Evolutionary conservation across 2,329 filamentous ascomycete species (phyloP).

Genomic region (Cladophialophora bantiana): DNA sequence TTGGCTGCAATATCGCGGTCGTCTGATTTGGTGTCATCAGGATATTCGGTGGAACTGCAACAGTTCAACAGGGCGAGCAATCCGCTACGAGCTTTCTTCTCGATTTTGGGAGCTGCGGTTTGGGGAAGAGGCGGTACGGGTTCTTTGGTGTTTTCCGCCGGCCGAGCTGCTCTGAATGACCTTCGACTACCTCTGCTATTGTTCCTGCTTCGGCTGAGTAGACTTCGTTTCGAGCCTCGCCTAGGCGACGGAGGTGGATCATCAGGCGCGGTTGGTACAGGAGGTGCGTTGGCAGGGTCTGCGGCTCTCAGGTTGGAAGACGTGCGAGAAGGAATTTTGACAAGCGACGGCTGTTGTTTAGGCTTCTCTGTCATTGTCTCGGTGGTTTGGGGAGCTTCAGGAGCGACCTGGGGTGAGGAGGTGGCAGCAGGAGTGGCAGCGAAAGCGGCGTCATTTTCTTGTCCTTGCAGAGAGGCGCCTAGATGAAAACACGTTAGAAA

Average conservation of each 20-base stretch:
- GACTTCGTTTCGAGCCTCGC: constrained; percentile 41
- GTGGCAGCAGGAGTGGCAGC: constrained; percentile 14
- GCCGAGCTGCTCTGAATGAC: constrained; percentile 36
- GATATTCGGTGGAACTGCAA: constrained; percentile 35
- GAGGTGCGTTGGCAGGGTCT: constrained; percentile 19
- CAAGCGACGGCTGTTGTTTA: constrained; percentile 30
- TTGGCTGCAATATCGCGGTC: constrained; percentile 40
- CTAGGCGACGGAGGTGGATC: constrained; percentile 36
- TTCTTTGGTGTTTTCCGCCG: constrained; percentile 33
- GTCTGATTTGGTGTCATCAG: constrained; percentile 36
- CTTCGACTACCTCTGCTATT: constrained; percentile 40
- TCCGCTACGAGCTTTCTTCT: constrained; percentile 37
- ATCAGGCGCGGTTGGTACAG: constrained; percentile 24
- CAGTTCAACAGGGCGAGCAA: constrained; percentile 41
- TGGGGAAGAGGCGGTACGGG: constrained; percentile 35
- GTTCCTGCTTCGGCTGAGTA: constrained; percentile 39
- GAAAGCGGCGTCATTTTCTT: constrained; percentile 29
- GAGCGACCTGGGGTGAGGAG: constrained; percentile 20
- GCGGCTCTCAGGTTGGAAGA: constrained; percentile 36
- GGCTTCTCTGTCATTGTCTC: constrained; percentile 36
- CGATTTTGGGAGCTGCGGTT: constrained; percentile 20
- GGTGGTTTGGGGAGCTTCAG: constrained; percentile 25
- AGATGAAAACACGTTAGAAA: constrained; percentile 30
- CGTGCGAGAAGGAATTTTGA: constrained; percentile 39
- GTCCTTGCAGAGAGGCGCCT: constrained; percentile 32